Base-by-base conservation (phyloP, 208 protist genomes). In the Crithidia mellificae region DNA sequence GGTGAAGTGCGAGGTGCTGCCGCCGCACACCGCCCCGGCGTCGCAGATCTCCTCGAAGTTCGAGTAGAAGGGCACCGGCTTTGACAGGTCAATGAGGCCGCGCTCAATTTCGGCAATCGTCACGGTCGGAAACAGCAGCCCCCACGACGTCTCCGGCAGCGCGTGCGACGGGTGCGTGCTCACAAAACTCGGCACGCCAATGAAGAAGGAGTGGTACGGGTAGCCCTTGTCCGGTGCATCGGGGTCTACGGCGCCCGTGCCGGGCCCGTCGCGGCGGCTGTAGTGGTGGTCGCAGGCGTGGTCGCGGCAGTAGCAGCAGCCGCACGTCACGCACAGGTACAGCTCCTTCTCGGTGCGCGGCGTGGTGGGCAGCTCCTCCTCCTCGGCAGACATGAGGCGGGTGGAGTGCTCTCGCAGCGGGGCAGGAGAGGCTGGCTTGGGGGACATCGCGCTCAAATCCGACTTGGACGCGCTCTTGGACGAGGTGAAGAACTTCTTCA, bases 281-380 rank as follows among this genome's bases (percentile, higher is more conserved):
- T 85, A 82, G 55, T 83, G 65, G 56, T 94, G 88, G 15, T 78
- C 74, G 29, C 61, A 70, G 22, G 67, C 78, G 63, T 94, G 88
- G 27, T 84, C 71, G 20, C 55, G 25, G 62, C 88, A 94, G 76
- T 87, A 94, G 58, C 85, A 94, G 29, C 58, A 61, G 20, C 73
- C 82, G 32, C 88, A 94, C 20, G 85, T 85, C 20, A 81, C 72
- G 43, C 88, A 94, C 25, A 94, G 63, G 56, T 87, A 91, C 30
- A 94, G 46, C 57, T 90, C 81, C 44, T 82, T 69, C 34, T 81
- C 72, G 12, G 70, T 80, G 20, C 80, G 69, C n/a, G 80, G 80
- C 47, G 80, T 85, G 3, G 54, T 68, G 2, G 80, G 76, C 52
- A 79, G 72, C 57, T 85, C 75, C 76, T 82, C 76, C 38, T 85